These are phyloP conservation scores for Globisporangium spiculum DNA, from an alignment of 352 stramenopile species.

Conservation along the genomic window DNA sequence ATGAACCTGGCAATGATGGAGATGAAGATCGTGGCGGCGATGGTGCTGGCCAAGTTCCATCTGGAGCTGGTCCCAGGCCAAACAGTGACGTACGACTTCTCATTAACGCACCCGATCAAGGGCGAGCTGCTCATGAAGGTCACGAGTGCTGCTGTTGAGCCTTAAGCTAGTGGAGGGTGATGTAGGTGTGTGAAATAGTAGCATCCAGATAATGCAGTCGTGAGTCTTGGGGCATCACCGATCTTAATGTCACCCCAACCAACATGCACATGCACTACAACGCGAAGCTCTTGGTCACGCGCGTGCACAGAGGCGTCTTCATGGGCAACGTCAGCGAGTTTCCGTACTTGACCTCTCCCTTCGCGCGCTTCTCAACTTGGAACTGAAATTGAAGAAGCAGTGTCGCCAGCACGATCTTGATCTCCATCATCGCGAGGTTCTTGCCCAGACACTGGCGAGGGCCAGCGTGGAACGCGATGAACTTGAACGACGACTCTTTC, in stretches of 20 bases:
- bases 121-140: not conserved
- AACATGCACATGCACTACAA: too few species aligned
- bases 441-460: constrained; percentile 41
- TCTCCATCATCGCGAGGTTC: constrained; percentile 41
- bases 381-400: constrained; percentile 33
- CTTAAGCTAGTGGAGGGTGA: too few species aligned
- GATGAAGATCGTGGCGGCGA: not conserved
- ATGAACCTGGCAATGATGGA: constrained; percentile 4
- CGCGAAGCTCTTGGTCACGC: not conserved
- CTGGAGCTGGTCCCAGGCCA: not conserved
- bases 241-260: too few species aligned
- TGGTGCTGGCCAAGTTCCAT: not conserved
- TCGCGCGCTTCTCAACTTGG: not conserved
- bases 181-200: too few species aligned
- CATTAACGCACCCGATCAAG: not conserved
- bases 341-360: constrained; percentile 12
- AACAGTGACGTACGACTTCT: not conserved
- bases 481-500: constrained; percentile 42
- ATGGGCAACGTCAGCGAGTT: constrained; percentile 16
- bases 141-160: not conserved
- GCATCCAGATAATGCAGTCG: too few species aligned
- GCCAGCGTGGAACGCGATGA: constrained; percentile 40
- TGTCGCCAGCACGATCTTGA: constrained; percentile 37
- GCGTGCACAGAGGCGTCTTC: not conserved
- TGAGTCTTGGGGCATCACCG: too few species aligned